phyloP scores from a whole-genome alignment of 139 green algal species.

The Chlorella sp. region DNA sequence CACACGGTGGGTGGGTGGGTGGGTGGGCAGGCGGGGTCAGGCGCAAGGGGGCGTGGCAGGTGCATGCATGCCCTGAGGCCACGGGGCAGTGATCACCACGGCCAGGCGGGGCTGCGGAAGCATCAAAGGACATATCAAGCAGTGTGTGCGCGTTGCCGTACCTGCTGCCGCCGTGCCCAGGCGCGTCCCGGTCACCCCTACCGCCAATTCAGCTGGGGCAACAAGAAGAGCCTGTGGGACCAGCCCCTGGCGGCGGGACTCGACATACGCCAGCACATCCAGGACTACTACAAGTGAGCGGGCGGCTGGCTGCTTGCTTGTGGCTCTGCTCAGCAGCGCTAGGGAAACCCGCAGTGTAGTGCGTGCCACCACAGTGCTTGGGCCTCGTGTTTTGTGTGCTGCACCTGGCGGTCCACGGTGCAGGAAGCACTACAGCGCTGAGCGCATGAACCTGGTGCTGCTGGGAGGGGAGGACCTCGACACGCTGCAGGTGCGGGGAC shows the following conservation, averaged over 20 bases:
- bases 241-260: conserved; percentile 45
- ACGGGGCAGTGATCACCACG: too few relatives aligned
- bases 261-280: conserved; percentile 60
- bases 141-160: not conserved
- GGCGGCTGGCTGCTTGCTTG: not conserved
- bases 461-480: conserved; percentile 83
- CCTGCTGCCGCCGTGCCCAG: conserved; percentile 12
- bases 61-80: too few relatives aligned
- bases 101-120: too few relatives aligned
- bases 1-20: conserved; percentile 50
- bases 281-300: conserved; percentile 78
- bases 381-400: conserved; percentile 2
- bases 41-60: not conserved
- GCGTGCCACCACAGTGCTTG: not conserved
- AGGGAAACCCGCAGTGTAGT: not conserved
- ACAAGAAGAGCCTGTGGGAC: conserved; percentile 70
- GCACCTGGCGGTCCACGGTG: too few relatives aligned
- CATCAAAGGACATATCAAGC: too few relatives aligned
- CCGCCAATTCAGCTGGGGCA: conserved; percentile 92
- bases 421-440: conserved; percentile 80
- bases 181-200: conserved; percentile 61
- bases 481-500: conserved; percentile 51
- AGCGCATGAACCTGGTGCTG: conserved; percentile 88
- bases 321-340: not conserved
- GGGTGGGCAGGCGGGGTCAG: not conserved